Evolutionary conservation across 2,329 filamentous ascomycete genomes (phyloP).

Genomic region (Pezizomycotina sp.): DNA sequence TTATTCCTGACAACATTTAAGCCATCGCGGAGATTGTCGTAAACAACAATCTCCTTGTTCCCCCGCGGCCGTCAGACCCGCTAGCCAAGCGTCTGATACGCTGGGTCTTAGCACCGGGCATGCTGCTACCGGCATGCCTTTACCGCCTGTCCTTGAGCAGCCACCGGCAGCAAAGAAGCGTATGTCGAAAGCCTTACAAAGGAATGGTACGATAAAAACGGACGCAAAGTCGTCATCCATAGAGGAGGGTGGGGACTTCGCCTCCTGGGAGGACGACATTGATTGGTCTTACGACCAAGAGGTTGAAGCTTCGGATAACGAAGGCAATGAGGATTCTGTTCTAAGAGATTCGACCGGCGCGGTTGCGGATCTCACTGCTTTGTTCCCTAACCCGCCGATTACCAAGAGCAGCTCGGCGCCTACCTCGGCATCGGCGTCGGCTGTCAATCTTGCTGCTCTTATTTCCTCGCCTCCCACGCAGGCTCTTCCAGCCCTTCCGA

Average conservation of each 20-base stretch:
- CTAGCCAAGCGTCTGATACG: slow-evolving; percentile 16
- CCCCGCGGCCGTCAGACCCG: slow-evolving; percentile 10
- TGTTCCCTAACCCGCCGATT: too few species aligned
- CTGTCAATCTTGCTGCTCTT: slow-evolving; percentile 13
- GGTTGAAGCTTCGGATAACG: slow-evolving; percentile 17
- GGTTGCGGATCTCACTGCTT: too few species aligned
- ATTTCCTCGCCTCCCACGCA: not conserved
- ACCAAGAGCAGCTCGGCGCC: slow-evolving; percentile 17
- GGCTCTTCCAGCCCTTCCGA: slow-evolving; percentile 10
- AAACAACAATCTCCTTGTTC: slow-evolving; percentile 11
- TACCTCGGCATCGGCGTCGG: slow-evolving; percentile 15
- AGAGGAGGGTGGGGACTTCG: too few species aligned
- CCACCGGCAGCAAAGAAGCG: slow-evolving; percentile 7
- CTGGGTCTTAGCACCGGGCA: slow-evolving; percentile 3
- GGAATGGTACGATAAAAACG: slow-evolving; percentile 7
- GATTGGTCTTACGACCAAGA: slow-evolving; percentile 18
- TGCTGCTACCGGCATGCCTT: too few species aligned
- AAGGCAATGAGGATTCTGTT: slow-evolving; percentile 17
- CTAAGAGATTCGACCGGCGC: slow-evolving; percentile 1
- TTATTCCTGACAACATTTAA: slow-evolving; percentile 2
- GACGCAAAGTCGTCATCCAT: slow-evolving; percentile 6
- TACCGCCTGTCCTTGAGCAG: too few species aligned
- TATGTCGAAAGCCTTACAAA: slow-evolving; percentile 9
- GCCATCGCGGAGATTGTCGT: not conserved
- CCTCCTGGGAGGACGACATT: slow-evolving; percentile 17